A percentile compares a stretch with the other conserved stretches of the same genome.
Conservation (phyloP, 2,329 filamentous ascomycete species). For the Lasiodiplodia gonubiensis region DNA sequence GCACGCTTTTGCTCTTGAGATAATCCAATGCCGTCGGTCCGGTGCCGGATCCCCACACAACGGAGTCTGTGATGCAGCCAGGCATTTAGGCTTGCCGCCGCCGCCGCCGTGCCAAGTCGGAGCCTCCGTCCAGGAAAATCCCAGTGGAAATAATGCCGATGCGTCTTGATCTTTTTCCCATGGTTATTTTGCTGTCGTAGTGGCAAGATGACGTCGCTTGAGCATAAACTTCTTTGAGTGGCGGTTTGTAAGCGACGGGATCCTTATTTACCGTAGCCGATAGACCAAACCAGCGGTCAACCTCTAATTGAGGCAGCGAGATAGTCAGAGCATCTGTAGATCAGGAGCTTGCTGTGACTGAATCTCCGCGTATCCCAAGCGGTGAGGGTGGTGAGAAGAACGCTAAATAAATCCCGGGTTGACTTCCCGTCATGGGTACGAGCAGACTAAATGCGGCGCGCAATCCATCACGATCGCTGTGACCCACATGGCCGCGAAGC, state of each 20-base stretch:
- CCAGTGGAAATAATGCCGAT: too few relatives aligned
- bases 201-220: neutral
- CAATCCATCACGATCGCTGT: neutral
- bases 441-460: neutral
- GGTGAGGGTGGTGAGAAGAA: neutral
- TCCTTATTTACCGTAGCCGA: neutral
- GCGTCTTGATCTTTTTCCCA: too few relatives aligned
- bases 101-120: too few relatives aligned
- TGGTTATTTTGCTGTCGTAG: too few relatives aligned
- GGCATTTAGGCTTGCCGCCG: too few relatives aligned
- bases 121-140: too few relatives aligned
- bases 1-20: too few relatives aligned
- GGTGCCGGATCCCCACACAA: too few relatives aligned
- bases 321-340: neutral
- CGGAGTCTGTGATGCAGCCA: too few relatives aligned
- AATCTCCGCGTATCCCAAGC: neutral
- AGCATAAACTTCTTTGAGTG: neutral
- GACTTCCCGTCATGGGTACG: neutral
- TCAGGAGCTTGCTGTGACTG: neutral
- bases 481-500: neutral
- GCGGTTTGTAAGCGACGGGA: neutral
- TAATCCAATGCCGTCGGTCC: too few relatives aligned
- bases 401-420: neutral
- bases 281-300: neutral
- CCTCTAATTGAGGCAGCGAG: neutral